Conservation (phyloP, 768 basidiomycete genomes). For the Lanmaoa rubissima region DNA sequence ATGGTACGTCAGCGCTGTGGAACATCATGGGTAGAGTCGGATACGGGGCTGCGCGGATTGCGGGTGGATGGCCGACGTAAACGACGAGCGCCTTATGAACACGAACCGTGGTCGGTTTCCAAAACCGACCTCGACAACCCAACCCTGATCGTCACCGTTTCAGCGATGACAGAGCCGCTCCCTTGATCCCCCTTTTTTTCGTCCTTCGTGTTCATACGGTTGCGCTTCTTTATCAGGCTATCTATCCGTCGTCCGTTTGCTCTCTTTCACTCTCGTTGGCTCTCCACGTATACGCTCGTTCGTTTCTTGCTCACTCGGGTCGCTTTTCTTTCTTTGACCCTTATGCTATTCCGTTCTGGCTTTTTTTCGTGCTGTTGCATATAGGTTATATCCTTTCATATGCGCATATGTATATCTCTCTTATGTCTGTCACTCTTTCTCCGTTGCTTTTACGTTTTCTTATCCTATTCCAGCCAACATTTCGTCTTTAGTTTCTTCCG, state of each 20-base stretch:
- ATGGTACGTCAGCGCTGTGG: constrained; percentile 65
- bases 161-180: constrained; percentile 1
- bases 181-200: not conserved
- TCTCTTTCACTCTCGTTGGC: not conserved
- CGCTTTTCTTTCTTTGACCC: not conserved
- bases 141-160: constrained; percentile 11
- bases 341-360: not conserved
- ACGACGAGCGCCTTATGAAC: not conserved
- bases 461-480: constrained; percentile 1
- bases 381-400: constrained; percentile 9
- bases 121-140: constrained; percentile 5
- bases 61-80: constrained; percentile 76
- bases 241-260: constrained; percentile 10
- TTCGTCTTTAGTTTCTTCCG: not conserved
- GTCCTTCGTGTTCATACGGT: constrained; percentile 19
- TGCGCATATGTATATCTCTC: not conserved
- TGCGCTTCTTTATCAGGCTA: constrained; percentile 15
- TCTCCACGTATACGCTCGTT: not conserved
- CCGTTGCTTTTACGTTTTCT: not conserved
- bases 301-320: not conserved
- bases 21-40: constrained; percentile 67
- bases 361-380: constrained; percentile 7
- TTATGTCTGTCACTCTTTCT: constrained; percentile 11
- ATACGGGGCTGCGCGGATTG: constrained; percentile 72
- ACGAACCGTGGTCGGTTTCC: not conserved